Evolutionary conservation across 2,329 filamentous ascomycete species (phyloP).

Genomic region (Sphaerulina vaccinii): DNA sequence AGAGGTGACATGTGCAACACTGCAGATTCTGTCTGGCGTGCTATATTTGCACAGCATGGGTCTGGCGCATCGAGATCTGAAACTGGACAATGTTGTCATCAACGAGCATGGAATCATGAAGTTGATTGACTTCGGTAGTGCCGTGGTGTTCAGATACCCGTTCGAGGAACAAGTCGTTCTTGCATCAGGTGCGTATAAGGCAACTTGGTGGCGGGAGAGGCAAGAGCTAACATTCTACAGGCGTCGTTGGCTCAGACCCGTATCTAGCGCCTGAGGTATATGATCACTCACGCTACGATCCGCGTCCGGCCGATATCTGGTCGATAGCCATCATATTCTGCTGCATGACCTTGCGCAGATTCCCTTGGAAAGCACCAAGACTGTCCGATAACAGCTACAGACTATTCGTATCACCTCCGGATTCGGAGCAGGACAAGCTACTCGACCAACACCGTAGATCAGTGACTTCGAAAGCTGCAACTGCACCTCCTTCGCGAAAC

Average conservation of each 20-base stretch:
- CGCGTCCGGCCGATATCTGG: slow-evolving; percentile 93
- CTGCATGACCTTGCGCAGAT: slow-evolving; percentile 93
- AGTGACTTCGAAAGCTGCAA: slow-evolving; percentile 31
- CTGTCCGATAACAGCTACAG: slow-evolving; percentile 92
- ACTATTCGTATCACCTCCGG: slow-evolving; percentile 82
- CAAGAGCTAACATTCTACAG: slow-evolving; percentile 42
- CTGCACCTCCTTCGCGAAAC: slow-evolving; percentile 44
- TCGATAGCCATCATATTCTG: slow-evolving; percentile 98
- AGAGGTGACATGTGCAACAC: slow-evolving; percentile 84
- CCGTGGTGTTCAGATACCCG: slow-evolving; percentile 94
- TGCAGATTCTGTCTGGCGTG: slow-evolving; percentile 93
- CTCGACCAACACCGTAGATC: slow-evolving; percentile 32
- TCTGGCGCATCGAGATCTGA: slow-evolving; percentile 89
- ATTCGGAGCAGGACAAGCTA: slow-evolving; percentile 57
- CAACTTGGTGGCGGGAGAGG: neutral
- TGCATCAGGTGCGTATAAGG: slow-evolving; percentile 67
- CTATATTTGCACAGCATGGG: slow-evolving; percentile 95
- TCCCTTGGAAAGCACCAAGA: slow-evolving; percentile 95
- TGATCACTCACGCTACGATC: slow-evolving; percentile 88
- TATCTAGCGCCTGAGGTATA: slow-evolving; percentile 97
- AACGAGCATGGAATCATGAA: slow-evolving; percentile 98
- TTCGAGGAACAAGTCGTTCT: slow-evolving; percentile 86
- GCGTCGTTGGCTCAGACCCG: slow-evolving; percentile 83
- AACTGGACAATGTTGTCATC: slow-evolving; percentile 96
- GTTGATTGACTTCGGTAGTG: slow-evolving; percentile 97